Percentiles rank a stretch among this genome's conserved stretches.
Conservation (phyloP, 129 eudicot species). For the Centella asiatica region DNA sequence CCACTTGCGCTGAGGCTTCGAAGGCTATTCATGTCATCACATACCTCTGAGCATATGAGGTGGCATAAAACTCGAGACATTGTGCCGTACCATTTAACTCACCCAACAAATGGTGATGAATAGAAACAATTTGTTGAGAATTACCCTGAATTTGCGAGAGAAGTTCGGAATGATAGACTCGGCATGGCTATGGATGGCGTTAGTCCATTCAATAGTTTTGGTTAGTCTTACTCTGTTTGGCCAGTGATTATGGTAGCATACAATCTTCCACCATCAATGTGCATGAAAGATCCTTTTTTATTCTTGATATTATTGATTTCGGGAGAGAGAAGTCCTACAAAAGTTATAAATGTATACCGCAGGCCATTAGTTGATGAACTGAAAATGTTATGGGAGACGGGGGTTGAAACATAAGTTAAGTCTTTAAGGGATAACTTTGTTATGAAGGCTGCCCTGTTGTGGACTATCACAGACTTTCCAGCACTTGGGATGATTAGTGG, state of each 20-base stretch:
- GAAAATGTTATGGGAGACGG: neutral
- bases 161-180: neutral
- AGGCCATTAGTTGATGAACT: neutral
- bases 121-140: neutral
- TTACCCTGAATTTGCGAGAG: neutral
- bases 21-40: neutral
- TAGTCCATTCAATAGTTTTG: neutral
- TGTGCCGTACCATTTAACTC: neutral
- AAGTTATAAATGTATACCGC: neutral
- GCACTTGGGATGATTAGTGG: neutral
- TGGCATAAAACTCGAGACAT: neutral
- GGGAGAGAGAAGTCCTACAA: neutral
- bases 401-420: neutral
- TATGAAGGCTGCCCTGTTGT: neutral
- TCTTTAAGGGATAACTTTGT: neutral
- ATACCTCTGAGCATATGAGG: neutral
- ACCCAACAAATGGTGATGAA: neutral
- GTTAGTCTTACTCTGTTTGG: neutral
- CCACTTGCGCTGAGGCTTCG: neutral
- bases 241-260: neutral
- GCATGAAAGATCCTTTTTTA: no score
- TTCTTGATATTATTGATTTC: neutral
- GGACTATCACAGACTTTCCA: neutral
- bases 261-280: neutral
- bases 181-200: neutral